A percentile compares a stretch with the other conserved stretches of the same genome.
Evolutionary conservation across 2,329 filamentous ascomycete species (phyloP).

Genomic region (Paracorniculantispora psalliotae): DNA sequence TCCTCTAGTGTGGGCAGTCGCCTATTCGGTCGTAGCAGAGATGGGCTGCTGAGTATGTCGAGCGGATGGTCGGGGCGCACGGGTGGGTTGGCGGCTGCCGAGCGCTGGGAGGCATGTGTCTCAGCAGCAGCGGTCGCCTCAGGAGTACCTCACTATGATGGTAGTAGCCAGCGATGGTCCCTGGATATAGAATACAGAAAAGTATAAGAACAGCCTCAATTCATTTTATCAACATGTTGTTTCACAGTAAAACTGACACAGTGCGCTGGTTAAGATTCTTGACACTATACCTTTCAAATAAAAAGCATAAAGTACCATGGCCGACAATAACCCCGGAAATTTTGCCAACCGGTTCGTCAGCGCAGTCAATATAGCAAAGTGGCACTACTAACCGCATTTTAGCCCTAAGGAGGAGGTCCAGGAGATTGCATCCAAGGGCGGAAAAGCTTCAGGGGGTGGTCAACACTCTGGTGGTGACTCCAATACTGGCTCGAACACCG

Average conservation of each 20-base stretch:
- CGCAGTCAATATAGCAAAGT: neutral
- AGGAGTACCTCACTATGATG: no score
- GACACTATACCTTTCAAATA: no score
- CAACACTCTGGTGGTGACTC: neutral
- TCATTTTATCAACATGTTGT: no score
- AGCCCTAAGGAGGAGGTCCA: conserved; percentile 38
- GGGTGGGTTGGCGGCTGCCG: neutral
- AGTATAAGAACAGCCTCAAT: no score
- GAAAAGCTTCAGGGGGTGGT: conserved; percentile 28
- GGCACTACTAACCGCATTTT: neutral
- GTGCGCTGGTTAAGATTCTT: no score
- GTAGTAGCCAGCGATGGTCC: no score
- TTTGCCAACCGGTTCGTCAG: conserved; percentile 19
- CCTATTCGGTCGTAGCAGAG: neutral
- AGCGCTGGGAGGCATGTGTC: no score
- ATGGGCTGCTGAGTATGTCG: neutral
- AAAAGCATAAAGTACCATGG: no score
- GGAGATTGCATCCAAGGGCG: conserved; percentile 38
- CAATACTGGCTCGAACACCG: neutral
- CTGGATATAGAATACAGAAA: no score
- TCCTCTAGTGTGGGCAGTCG: neutral
- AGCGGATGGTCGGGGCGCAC: neutral
- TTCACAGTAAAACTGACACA: no score
- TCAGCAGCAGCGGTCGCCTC: no score
- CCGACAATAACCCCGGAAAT: conserved; percentile 19